Conservation (phyloP, 2,329 filamentous ascomycete species). For the Colletotrichum sp. region DNA sequence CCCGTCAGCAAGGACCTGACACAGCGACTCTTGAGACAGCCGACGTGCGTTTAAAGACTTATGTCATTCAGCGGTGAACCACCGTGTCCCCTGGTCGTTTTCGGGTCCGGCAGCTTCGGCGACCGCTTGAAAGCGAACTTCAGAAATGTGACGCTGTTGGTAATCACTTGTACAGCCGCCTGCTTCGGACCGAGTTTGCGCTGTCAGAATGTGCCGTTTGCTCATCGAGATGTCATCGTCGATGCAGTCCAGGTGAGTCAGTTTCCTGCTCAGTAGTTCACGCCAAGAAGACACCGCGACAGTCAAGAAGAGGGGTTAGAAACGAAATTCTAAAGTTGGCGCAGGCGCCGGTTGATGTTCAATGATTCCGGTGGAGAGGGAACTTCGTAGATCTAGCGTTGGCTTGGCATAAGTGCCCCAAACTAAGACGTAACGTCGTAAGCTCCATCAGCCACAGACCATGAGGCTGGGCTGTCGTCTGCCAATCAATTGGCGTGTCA, state of each 20-base stretch:
- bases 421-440: neutral
- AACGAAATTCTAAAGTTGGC: neutral
- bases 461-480: neutral
- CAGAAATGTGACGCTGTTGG: neutral
- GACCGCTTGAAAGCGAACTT: neutral
- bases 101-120: neutral
- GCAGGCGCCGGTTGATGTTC: neutral
- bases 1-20: neutral
- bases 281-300: slow-evolving; percentile 8
- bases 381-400: neutral
- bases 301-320: slow-evolving; percentile 7
- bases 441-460: neutral
- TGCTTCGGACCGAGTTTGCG: neutral
- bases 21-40: neutral
- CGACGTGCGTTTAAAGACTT: neutral
- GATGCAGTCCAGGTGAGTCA: neutral
- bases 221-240: neutral
- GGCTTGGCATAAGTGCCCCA: neutral
- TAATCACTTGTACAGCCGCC: neutral
- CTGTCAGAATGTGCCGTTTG: neutral
- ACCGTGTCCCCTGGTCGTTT: neutral
- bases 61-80: neutral
- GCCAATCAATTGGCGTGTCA: neutral
- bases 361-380: neutral
- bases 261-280: neutral